Base-by-base conservation (phyloP, 164 flowering plant genomes). In the Houttuynia cordata region DNA sequence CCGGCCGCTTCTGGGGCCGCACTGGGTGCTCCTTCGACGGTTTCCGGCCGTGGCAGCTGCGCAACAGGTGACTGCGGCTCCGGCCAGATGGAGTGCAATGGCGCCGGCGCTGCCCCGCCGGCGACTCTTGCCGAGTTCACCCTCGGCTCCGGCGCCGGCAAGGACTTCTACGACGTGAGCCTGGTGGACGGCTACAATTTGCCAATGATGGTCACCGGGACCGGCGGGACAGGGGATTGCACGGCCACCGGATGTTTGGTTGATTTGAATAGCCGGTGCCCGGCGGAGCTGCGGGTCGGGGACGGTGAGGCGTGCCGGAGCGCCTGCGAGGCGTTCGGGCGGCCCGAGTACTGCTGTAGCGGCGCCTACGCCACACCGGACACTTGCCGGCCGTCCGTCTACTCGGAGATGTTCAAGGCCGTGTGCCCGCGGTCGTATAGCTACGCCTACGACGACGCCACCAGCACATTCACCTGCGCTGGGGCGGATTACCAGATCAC, bases 101-200 rank as follows among this genome's bases (percentile, higher is more conserved):
- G n/a, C n/a, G n/a, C n/a, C n/a, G n/a, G n/a, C n/a, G n/a, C n/a
- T n/a, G n/a, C n/a, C n/a, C n/a, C n/a, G n/a, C n/a, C n/a, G n/a
- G n/a, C n/a, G n/a, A n/a, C n/a, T n/a, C n/a, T n/a, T n/a, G n/a
- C n/a, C n/a, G n/a, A 92, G 69, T 86, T 91, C 80, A 85, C 91
- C 0, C 83, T 87, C 63, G 87, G 86, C 25, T 66, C 79, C 3
- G 86, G 81, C 5, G 61, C 79, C 5, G 62, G 79, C 0, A 78
- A 60, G 64, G 96, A 87, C 39, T 87, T 83, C 68, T 87, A 85
- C 70, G 96, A 87, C 58, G 86, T 87, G 14, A 87, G 95, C 67
- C 68, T 87, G 0, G 91, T 87, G 0, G 95, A 87, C 56, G 95
- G 95, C 10, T 87, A 78, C 76, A 87, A 87, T 47, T 19, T 87